Base-by-base conservation (phyloP, 169 alveolate genomes). In the Cryptosporidium baileyi region DNA sequence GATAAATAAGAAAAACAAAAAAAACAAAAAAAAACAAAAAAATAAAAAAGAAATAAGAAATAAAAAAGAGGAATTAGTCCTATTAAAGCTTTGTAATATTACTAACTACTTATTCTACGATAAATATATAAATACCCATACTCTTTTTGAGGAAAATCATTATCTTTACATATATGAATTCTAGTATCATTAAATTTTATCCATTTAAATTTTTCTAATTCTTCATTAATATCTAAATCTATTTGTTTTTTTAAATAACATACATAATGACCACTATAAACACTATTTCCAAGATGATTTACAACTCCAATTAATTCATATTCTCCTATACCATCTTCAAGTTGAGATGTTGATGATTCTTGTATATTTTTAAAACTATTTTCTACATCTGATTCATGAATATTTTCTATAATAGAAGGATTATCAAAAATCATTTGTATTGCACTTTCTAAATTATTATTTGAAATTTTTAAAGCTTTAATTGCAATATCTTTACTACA, bases 191-290 rank as follows among this genome's bases (percentile, higher is more conserved):
- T 74, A 57, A 54, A 74, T 43, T 32, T 51, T n/a, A 74, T 36
- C 85, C 85, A 74, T n/a, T 11, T 4, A 34, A 51, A 52, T 17
- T 40, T 32, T 13, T 19, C 80, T 28, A 24, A 11, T 11, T 57
- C 63, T 19, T 9, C 17, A 17, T 6, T 38, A 15, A 8, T 24
- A 3, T 9, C 7, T 2, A 45, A n/a, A 24, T 45, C 63, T 4
- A 11, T 41, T 9, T 17, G 32, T 4, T 60, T 41, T 67, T 92
- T 91, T 49, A 91, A 89, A 82, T 93, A 93, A 80, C 95, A 92
- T 30, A 94, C 92, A 80, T 94, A 94, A 82, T 94, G 97, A 8
- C 97, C 97, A 38, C 93, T 92, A 62, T 90, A 90, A 28, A 93
- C 93, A 88, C 93, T 94, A 57, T 89, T 89, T 57, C 97, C 97